Conservation (phyloP, 352 stramenopile genomes). For the Achlya hypogyna region DNA sequence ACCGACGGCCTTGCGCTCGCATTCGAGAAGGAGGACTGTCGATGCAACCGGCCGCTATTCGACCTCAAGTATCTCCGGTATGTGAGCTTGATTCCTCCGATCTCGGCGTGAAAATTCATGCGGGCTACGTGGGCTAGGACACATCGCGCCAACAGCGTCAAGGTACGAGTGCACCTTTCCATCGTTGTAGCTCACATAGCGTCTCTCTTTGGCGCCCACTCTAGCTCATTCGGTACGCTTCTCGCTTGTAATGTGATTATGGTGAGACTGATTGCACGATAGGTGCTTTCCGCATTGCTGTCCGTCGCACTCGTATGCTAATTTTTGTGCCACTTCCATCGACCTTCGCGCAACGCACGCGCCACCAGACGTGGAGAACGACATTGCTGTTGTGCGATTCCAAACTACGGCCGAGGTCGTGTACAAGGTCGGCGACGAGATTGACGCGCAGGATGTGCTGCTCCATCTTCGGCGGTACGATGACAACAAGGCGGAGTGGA, state of each 20-base stretch:
- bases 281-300: constrained; percentile 14
- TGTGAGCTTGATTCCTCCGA: neutral
- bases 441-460: constrained; percentile 2
- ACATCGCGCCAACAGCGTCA: constrained; percentile 13
- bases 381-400: neutral
- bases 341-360: neutral
- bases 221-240: constrained; percentile 12
- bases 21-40: constrained; percentile 12
- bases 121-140: neutral
- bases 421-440: constrained; percentile 1
- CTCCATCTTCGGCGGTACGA: neutral
- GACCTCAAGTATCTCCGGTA: constrained; percentile 18
- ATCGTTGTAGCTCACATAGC: neutral
- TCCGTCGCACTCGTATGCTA: constrained; percentile 11
- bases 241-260: neutral
- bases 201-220: neutral
- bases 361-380: neutral
- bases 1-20: neutral
- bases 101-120: neutral
- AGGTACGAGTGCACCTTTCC: neutral
- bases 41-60: constrained; percentile 7
- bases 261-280: neutral
- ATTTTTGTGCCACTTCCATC: constrained; percentile 10
- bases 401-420: neutral
- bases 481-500: constrained; percentile 14